Conservation (phyloP, 441 rosid genomes). For the Erodium trifolium region DNA sequence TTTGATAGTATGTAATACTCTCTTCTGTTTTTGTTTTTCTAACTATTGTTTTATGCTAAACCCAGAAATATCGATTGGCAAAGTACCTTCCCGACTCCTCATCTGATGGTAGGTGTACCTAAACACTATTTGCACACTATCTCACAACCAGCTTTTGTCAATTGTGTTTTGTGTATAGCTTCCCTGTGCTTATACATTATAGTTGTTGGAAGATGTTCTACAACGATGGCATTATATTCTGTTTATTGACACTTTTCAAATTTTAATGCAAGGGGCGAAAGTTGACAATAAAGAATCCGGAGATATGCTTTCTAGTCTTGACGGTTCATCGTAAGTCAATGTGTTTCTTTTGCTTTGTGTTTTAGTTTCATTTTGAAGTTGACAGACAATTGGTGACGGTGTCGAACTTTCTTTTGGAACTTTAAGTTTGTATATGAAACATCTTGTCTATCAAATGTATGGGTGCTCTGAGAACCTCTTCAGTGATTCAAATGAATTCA, state of each 20-base stretch:
- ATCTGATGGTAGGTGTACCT: conserved; percentile 57
- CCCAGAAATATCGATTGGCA: conserved; percentile 95
- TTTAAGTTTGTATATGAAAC: neutral
- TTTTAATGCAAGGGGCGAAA: conserved; percentile 57
- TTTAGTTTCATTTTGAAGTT: conserved; percentile 5
- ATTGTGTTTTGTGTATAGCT: neutral
- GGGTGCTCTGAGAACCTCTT: neutral
- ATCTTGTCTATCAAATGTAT: neutral
- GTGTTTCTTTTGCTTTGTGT: conserved; percentile 16
- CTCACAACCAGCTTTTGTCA: neutral
- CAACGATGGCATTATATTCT: neutral
- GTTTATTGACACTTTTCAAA: conserved; percentile 17
- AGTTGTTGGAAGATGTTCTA: conserved; percentile 4
- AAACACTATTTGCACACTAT: conserved; percentile 11
- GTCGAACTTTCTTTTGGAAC: neutral
- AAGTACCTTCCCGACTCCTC: conserved; percentile 94
- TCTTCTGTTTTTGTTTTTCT: neutral
- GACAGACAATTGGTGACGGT: neutral
- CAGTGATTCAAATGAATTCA: neutral
- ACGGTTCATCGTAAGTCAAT: conserved; percentile 84
- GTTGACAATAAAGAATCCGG: conserved; percentile 90
- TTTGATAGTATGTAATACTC: too few relatives aligned
- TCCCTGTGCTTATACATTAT: neutral
- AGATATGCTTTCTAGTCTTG: conserved; percentile 67
- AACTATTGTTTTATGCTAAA: conserved; percentile 18